phyloP scores from a whole-genome alignment of 306 rosid genomes.

The Bauhinia variegata region DNA sequence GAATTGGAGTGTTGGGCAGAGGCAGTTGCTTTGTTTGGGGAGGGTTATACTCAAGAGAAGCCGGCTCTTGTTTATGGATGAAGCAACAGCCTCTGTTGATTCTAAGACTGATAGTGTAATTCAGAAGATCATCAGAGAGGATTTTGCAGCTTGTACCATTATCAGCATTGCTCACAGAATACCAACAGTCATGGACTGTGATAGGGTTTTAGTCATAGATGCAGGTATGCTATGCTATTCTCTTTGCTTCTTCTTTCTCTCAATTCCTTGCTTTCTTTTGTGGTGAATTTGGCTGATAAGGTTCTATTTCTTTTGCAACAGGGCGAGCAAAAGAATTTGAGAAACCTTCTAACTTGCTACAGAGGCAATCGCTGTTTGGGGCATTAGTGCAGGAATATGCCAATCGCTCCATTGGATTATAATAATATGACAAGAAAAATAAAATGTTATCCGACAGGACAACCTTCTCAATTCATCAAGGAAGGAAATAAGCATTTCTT shows the following conservation, averaged over 20 bases:
- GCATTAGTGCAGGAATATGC: conserved; percentile 94
- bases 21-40: conserved; percentile 91
- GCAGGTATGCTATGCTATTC: conserved; percentile 59
- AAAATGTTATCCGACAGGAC: neutral
- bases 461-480: neutral
- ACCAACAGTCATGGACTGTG: conserved; percentile 96
- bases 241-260: conserved; percentile 1
- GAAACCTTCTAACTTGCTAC: conserved; percentile 71
- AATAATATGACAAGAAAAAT: neutral
- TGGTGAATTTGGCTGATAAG: too few relatives aligned
- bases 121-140: conserved; percentile 88
- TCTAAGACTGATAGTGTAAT: conserved; percentile 91
- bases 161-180: conserved; percentile 98
- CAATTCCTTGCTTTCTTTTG: too few relatives aligned
- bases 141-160: conserved; percentile 80
- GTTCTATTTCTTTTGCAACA: conserved; percentile 26
- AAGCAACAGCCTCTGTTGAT: conserved; percentile 97
- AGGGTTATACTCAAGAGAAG: conserved; percentile 92
- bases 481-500: neutral
- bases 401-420: conserved; percentile 70
- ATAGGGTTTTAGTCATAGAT: conserved; percentile 77
- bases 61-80: conserved; percentile 86
- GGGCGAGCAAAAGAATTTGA: conserved; percentile 87
- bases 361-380: conserved; percentile 72
- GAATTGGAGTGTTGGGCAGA: conserved; percentile 99